phyloP scores from a whole-genome alignment of 495 filamentous ascomycete species.

The Podospora fimiseda region DNA sequence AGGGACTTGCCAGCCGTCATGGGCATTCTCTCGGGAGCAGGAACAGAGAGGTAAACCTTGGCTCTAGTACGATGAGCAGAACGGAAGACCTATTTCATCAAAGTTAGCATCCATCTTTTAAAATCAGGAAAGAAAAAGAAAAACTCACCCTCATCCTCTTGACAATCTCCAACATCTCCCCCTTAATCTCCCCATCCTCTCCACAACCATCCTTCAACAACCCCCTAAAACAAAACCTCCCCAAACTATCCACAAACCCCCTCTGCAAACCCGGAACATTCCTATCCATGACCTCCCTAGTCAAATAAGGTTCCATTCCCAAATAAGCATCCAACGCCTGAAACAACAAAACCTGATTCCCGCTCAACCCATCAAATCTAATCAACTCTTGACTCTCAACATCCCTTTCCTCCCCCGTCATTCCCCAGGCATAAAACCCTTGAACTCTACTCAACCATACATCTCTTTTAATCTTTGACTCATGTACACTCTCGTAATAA shows the following conservation, averaged over 20 bases:
- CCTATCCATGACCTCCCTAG: conserved; percentile 13
- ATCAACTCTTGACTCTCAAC: conserved; percentile 21
- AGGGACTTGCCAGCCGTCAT: conserved; percentile 43
- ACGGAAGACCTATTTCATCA: conserved; percentile 28
- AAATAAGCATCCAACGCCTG: conserved; percentile 39
- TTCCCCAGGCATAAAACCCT: conserved; percentile 39
- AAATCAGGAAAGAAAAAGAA: conserved; percentile 2
- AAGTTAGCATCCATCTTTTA: too few relatives aligned
- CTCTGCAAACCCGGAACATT: conserved; percentile 32
- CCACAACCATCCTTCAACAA: conserved; percentile 15
- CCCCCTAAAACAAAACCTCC: conserved; percentile 14
- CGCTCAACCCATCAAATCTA: conserved; percentile 40
- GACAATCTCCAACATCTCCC: conserved; percentile 28
- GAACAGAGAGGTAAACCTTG: conserved; percentile 29
- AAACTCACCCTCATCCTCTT: conserved; percentile 31
- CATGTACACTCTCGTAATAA: conserved; percentile 28
- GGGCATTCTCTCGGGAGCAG: conserved; percentile 36
- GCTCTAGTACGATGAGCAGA: conserved; percentile 33
- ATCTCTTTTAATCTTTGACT: conserved; percentile 18
- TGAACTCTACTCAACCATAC: conserved; percentile 37
- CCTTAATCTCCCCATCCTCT: conserved; percentile 20
- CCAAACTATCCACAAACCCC: conserved; percentile 23
- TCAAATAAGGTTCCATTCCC: conserved; percentile 35
- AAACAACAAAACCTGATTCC: conserved; percentile 39
- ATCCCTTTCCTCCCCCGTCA: conserved; percentile 20